phyloP scores from a whole-genome alignment of 176 grass and related monocot genomes.

The Eleusine indica region DNA sequence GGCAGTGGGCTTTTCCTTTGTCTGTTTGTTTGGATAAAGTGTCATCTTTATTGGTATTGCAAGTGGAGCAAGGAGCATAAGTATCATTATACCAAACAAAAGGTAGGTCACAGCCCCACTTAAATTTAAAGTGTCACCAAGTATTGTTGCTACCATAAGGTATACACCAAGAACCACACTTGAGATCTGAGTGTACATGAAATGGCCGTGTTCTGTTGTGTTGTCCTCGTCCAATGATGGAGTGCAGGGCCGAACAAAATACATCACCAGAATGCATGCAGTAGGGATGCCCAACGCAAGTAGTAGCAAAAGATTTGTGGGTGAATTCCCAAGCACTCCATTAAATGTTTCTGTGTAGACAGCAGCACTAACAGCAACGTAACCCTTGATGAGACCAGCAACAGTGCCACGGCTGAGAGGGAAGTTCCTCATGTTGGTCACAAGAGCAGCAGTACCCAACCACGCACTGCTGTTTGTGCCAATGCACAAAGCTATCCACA shows the following conservation, averaged over 20 bases:
- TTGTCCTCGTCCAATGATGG: constrained; percentile 85
- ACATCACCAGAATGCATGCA: constrained; percentile 80
- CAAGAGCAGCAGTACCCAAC: constrained; percentile 80
- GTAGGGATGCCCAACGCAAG: constrained; percentile 74
- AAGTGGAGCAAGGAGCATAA: constrained; percentile 84
- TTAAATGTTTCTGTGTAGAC: constrained; percentile 88
- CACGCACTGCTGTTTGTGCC: constrained; percentile 96
- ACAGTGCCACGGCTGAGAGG: constrained; percentile 89
- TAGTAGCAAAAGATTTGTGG: constrained; percentile 69
- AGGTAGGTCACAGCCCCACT: constrained; percentile 52
- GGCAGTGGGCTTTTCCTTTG: constrained; percentile 43
- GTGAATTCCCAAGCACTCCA: constrained; percentile 73
- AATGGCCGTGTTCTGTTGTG: constrained; percentile 69
- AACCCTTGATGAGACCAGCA: constrained; percentile 93
- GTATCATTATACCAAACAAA: constrained; percentile 84
- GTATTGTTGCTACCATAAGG: constrained; percentile 68
- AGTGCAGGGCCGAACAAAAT: constrained; percentile 79
- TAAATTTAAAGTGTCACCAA: constrained; percentile 63
- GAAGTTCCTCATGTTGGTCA: constrained; percentile 98
- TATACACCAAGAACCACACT: constrained; percentile 80
- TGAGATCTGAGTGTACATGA: constrained; percentile 81
- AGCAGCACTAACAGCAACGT: constrained; percentile 81
- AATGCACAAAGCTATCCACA: constrained; percentile 86
- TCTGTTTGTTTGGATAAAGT: constrained; percentile 64
- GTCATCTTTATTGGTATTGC: constrained; percentile 97